Base-by-base conservation (phyloP, 306 rosid species). In the Argentina anserina region DNA sequence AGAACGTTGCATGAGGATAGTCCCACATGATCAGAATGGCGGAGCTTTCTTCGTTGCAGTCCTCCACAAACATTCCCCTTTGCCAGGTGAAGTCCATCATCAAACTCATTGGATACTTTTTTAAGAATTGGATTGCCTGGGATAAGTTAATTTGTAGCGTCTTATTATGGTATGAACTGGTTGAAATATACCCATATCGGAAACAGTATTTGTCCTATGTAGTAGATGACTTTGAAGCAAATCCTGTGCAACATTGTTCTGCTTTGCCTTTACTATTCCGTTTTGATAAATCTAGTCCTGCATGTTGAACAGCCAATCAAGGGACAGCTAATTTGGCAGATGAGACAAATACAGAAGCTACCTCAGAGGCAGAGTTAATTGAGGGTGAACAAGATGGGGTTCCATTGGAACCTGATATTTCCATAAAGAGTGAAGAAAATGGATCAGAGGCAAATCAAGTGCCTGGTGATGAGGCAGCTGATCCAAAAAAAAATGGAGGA, bases 11-110 rank as follows among this genome's bases (percentile, higher is more conserved):
- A 87, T 88, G 93, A 91, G 99, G 83, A 87, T 90, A 76, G 58
- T 88, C 69, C 99, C 99, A 23, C 99, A 95, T 83, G 99, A 95
- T 90, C 97, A 95, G 82, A 95, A 92, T 72, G 86, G 87, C 69
- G 99, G 99, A 61, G 97, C 99, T 79, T 95, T 95, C 83, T 95
- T 95, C 66, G 86, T 95, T 83, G 99, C 99, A 33, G 97, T 95
- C 43, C 82, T 95, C 70, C 87, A 76, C 74, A 95, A 95, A 86
- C 83, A 82, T 73, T 87, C 93, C 70, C 82, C 90, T 47, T 72
- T 95, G 73, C 97, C 92, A 74, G 97, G 99, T 94, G 81, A 41
- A 31, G 49, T 56, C 40, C 74, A 21, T 82, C 23, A 65, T 52
- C 65, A 1, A 41, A 49, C 55, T 47, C 66, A 17, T 43, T 6